phyloP scores from a whole-genome alignment of 345 rosid genomes.

The Microthlaspi erraticum region DNA sequence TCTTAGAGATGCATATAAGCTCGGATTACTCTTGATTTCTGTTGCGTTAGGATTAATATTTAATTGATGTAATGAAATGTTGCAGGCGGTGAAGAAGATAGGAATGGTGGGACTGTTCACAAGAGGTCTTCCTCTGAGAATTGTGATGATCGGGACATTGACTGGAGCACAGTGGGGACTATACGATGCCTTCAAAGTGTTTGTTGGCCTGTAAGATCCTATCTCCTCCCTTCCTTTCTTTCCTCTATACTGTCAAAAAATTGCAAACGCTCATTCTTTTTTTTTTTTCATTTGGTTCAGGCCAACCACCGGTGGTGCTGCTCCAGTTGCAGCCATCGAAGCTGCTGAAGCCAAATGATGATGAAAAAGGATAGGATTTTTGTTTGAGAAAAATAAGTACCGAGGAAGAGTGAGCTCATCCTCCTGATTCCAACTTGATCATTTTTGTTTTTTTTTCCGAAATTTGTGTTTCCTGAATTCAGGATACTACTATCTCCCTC shows the following conservation, averaged over 20 bases:
- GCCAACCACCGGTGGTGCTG: conserved; percentile 95
- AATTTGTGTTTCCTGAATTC: conserved; percentile 32
- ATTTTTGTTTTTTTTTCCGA: conserved; percentile 31
- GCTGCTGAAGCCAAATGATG: conserved; percentile 37
- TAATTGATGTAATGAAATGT: conserved; percentile 13
- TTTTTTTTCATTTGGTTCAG: conserved; percentile 46
- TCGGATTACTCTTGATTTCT: neutral
- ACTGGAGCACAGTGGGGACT: conserved; percentile 98
- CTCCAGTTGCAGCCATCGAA: conserved; percentile 59
- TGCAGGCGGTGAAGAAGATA: conserved; percentile 95
- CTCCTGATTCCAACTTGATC: conserved; percentile 37
- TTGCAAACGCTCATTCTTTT: conserved; percentile 2
- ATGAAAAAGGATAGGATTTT: conserved; percentile 41
- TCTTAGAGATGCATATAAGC: neutral
- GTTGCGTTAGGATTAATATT: neutral
- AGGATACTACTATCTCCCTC: conserved; percentile 18
- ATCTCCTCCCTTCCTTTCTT: neutral
- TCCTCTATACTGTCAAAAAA: neutral
- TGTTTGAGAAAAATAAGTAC: conserved; percentile 39
- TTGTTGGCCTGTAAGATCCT: conserved; percentile 93
- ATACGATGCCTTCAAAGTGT: conserved; percentile 97
- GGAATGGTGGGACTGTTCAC: conserved; percentile 93
- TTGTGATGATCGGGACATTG: conserved; percentile 98
- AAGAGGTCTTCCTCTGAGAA: conserved; percentile 95
- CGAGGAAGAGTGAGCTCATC: conserved; percentile 33